Evolutionary conservation across 2,329 filamentous ascomycete species (phyloP).

Genomic region (Alternaria sp.): DNA sequence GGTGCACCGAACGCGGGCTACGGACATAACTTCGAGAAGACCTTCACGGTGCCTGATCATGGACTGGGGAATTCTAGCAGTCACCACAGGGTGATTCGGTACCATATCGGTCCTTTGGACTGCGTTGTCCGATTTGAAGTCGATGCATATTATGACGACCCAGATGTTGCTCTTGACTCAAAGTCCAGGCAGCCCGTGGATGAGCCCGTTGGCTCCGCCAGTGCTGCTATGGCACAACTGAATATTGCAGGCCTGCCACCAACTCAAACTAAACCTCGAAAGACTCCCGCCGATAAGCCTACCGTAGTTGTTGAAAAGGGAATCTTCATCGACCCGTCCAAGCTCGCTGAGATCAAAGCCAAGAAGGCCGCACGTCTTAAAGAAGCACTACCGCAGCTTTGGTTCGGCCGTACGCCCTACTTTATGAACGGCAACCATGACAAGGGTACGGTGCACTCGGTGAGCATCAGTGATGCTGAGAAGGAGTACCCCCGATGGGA

Average conservation of each 20-base stretch:
- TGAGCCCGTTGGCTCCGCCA: slow-evolving; percentile 4
- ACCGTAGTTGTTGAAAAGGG: slow-evolving; percentile 11
- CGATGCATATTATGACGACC: slow-evolving; percentile 25
- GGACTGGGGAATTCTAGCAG: slow-evolving; percentile 22
- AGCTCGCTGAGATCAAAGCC: slow-evolving; percentile 27
- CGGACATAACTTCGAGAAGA: slow-evolving; percentile 41
- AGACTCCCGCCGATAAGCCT: not conserved
- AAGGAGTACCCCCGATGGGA: slow-evolving; percentile 23
- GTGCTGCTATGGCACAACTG: slow-evolving; percentile 3
- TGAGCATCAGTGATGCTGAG: slow-evolving; percentile 3
- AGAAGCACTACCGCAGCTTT: slow-evolving; percentile 24
- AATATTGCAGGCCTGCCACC: not conserved
- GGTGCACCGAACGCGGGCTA: slow-evolving; percentile 28
- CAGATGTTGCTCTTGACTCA: not conserved
- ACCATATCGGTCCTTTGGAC: slow-evolving; percentile 21
- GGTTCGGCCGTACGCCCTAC: slow-evolving; percentile 30
- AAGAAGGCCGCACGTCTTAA: slow-evolving; percentile 1
- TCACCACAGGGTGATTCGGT: slow-evolving; percentile 28
- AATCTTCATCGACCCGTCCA: not conserved
- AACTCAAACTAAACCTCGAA: not conserved
- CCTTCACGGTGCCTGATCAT: slow-evolving; percentile 27
- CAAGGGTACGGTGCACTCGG: slow-evolving; percentile 14
- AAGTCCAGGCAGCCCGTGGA: slow-evolving; percentile 4
- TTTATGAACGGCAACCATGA: slow-evolving; percentile 24
- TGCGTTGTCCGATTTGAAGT: slow-evolving; percentile 28